phyloP scores from a whole-genome alignment of 345 rosid genomes.

The Erucastrum elatum region DNA sequence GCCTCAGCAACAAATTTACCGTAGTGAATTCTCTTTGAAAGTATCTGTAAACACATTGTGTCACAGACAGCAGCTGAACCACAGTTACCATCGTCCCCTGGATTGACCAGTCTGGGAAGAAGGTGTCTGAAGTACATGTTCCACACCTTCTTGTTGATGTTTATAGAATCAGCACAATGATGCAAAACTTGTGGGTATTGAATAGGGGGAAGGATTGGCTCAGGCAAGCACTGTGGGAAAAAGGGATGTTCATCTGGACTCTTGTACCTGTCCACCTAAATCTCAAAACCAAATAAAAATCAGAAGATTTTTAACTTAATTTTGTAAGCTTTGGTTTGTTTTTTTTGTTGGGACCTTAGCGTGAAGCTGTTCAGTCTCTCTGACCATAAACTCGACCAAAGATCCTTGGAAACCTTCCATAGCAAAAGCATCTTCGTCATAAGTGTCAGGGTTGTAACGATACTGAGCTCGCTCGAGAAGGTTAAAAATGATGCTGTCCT shows the following conservation, averaged over 20 bases:
- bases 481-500: constrained; percentile 68
- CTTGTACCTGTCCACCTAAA: constrained; percentile 63
- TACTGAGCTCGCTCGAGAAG: constrained; percentile 67
- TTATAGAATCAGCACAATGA: constrained; percentile 53
- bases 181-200: constrained; percentile 67
- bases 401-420: constrained; percentile 67
- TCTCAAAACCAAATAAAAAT: constrained; percentile 4
- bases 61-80: constrained; percentile 69
- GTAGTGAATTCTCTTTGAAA: constrained; percentile 60
- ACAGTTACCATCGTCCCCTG: constrained; percentile 66
- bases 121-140: constrained; percentile 58
- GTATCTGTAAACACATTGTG: constrained; percentile 67
- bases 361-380: constrained; percentile 69
- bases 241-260: constrained; percentile 83
- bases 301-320: neutral
- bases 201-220: constrained; percentile 61
- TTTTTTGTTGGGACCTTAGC: constrained; percentile 43
- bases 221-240: constrained; percentile 55
- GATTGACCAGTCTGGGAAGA: constrained; percentile 56
- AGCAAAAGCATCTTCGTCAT: constrained; percentile 52
- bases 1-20: constrained; percentile 71
- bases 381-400: constrained; percentile 61
- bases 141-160: constrained; percentile 69
- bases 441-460: constrained; percentile 60
- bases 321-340: too few species aligned